Conservation (phyloP, 805 yeast genomes). For the Saccharomycopsis sp. region DNA sequence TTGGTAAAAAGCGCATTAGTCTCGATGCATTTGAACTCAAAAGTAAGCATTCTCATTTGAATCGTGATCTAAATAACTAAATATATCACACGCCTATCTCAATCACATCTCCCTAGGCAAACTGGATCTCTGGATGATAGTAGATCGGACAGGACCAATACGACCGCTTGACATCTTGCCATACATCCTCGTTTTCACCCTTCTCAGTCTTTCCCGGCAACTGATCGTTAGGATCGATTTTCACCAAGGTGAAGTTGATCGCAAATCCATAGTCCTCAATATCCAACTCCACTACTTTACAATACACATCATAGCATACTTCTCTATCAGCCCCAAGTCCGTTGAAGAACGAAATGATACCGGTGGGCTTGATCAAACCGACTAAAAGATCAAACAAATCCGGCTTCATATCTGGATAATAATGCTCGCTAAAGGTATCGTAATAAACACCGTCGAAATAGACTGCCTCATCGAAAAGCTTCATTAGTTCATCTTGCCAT, state of each 20-base stretch:
- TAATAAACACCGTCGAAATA: constrained; percentile 88
- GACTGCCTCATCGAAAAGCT: constrained; percentile 48
- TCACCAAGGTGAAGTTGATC: constrained; percentile 46
- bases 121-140: constrained; percentile 57
- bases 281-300: constrained; percentile 73
- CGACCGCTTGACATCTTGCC: constrained; percentile 56
- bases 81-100: not conserved
- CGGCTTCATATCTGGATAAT: constrained; percentile 68
- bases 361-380: constrained; percentile 75
- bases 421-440: constrained; percentile 88
- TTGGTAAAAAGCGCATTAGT: too few species aligned
- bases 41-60: too few species aligned
- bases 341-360: constrained; percentile 85
- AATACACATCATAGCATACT: constrained; percentile 77
- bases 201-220: constrained; percentile 27
- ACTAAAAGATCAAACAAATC: constrained; percentile 76
- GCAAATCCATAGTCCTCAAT: constrained; percentile 69
- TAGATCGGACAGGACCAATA: constrained; percentile 66
- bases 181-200: constrained; percentile 42
- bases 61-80: too few species aligned
- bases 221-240: constrained; percentile 34
- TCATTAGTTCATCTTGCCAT: constrained; percentile 82
- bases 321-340: constrained; percentile 81
- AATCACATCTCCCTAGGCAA: constrained; percentile 26
- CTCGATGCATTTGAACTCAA: too few species aligned